These are phyloP conservation scores for Parmelia sp. DNA, from an alignment of 495 filamentous ascomycete species.

Conservation along the genomic window DNA sequence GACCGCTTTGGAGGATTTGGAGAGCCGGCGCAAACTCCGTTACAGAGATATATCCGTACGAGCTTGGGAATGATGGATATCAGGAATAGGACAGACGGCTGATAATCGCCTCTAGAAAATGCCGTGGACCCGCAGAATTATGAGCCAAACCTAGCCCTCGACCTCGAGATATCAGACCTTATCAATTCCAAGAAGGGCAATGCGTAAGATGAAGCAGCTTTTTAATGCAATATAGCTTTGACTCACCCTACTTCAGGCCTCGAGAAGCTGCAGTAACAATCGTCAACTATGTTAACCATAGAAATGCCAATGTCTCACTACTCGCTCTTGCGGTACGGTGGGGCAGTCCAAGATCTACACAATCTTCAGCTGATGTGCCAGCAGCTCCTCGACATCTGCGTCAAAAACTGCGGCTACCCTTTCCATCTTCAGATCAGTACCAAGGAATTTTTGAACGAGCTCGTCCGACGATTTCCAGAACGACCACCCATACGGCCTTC, in stretches of 20 bases:
- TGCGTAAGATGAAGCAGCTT: slow-evolving; percentile 49
- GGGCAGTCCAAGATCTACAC: background rate
- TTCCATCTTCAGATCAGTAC: slow-evolving; percentile 98
- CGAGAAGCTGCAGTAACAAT: slow-evolving; percentile 93
- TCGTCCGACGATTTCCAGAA: slow-evolving; percentile 93
- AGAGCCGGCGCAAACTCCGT: slow-evolving; percentile 70
- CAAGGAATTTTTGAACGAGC: slow-evolving; percentile 97
- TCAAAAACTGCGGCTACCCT: slow-evolving; percentile 99
- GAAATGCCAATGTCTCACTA: slow-evolving; percentile 89
- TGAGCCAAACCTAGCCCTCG: slow-evolving; percentile 92
- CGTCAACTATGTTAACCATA: slow-evolving; percentile 89
- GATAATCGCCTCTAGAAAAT: slow-evolving; percentile 50
- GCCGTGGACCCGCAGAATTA: slow-evolving; percentile 95
- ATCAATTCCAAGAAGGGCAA: slow-evolving; percentile 98
- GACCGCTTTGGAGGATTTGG: slow-evolving; percentile 87
- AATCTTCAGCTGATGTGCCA: slow-evolving; percentile 23
- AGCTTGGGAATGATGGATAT: background rate
- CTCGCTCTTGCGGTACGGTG: slow-evolving; percentile 64
- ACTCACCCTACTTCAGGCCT: slow-evolving; percentile 46
- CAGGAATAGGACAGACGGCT: slow-evolving; percentile 1
- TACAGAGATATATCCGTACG: slow-evolving; percentile 86
- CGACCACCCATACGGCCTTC: slow-evolving; percentile 79
- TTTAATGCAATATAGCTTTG: background rate
- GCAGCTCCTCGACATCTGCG: slow-evolving; percentile 91
- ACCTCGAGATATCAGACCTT: slow-evolving; percentile 92